Percentiles rank a stretch among this genome's conserved stretches.
phyloP scores from a whole-genome alignment of 2,329 filamentous ascomycete genomes.

The Akanthomyces muscarius region DNA sequence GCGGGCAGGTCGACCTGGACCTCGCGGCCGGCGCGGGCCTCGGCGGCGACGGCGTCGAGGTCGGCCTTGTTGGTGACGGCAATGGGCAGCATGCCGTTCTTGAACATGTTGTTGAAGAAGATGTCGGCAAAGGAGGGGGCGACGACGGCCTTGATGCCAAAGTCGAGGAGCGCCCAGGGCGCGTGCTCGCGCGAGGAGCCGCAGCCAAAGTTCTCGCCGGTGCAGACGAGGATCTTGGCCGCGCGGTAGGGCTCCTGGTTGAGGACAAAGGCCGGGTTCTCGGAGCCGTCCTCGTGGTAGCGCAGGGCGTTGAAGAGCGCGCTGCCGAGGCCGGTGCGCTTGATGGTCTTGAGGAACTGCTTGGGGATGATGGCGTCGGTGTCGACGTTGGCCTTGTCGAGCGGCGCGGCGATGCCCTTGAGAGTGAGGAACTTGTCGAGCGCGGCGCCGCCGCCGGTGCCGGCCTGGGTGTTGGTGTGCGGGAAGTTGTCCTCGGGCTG shows the following conservation, averaged over 20 bases:
- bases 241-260: slow-evolving; percentile 84
- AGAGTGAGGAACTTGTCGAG: slow-evolving; percentile 80
- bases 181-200: slow-evolving; percentile 91
- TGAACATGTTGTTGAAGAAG: slow-evolving; percentile 99
- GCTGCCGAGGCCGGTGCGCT: slow-evolving; percentile 85
- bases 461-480: slow-evolving; percentile 58
- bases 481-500: slow-evolving; percentile 61
- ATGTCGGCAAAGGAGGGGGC: slow-evolving; percentile 74
- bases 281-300: slow-evolving; percentile 67
- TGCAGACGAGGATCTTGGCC: slow-evolving; percentile 86
- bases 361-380: slow-evolving; percentile 99
- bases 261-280: slow-evolving; percentile 79
- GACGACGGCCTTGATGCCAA: slow-evolving; percentile 91
- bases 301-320: slow-evolving; percentile 86
- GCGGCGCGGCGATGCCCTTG: slow-evolving; percentile 80
- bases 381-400: slow-evolving; percentile 88
- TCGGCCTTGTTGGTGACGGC: slow-evolving; percentile 63
- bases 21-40: slow-evolving; percentile 75
- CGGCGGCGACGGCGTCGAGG: slow-evolving; percentile 67
- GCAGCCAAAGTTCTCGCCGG: slow-evolving; percentile 92
- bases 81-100: slow-evolving; percentile 97
- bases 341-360: slow-evolving; percentile 99
- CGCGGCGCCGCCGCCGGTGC: slow-evolving; percentile 50
- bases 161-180: slow-evolving; percentile 94
- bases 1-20: slow-evolving; percentile 85